phyloP scores from a whole-genome alignment of 371 early-diverging fungal species.

The Synchytrium microbalum region DNA sequence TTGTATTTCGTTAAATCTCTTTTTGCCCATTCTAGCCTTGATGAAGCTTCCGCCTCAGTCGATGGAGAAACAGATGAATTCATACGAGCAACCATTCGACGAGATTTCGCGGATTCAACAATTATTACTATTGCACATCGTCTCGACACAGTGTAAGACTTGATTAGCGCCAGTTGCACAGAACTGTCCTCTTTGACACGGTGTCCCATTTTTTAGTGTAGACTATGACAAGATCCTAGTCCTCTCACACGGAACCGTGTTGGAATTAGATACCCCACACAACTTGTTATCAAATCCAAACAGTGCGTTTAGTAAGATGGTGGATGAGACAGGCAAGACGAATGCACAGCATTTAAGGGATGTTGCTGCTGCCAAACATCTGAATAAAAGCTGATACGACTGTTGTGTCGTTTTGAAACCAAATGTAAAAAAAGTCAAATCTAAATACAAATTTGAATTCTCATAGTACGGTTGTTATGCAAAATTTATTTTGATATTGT shows the following conservation, averaged over 20 bases:
- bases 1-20: background rate
- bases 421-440: no score
- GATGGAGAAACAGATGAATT: constrained; percentile 55
- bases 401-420: no score
- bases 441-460: no score
- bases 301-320: constrained; percentile 4
- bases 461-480: no score
- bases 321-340: constrained; percentile 3
- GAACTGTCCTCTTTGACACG: constrained; percentile 18
- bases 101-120: constrained; percentile 53
- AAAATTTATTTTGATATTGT: no score
- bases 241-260: constrained; percentile 59
- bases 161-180: constrained; percentile 16
- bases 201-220: constrained; percentile 57
- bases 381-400: no score
- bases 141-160: constrained; percentile 29
- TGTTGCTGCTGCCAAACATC: no score
- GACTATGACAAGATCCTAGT: constrained; percentile 81
- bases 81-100: constrained; percentile 52
- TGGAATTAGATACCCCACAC: constrained; percentile 49
- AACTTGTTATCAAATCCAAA: constrained; percentile 14
- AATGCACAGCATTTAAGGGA: constrained; percentile 1
- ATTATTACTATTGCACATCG: constrained; percentile 69
- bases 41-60: constrained; percentile 74
- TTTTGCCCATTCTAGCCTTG: constrained; percentile 41